These are phyloP conservation scores for Pisolithus sp. DNA, from an alignment of 768 basidiomycete genomes.

Conservation along the genomic window DNA sequence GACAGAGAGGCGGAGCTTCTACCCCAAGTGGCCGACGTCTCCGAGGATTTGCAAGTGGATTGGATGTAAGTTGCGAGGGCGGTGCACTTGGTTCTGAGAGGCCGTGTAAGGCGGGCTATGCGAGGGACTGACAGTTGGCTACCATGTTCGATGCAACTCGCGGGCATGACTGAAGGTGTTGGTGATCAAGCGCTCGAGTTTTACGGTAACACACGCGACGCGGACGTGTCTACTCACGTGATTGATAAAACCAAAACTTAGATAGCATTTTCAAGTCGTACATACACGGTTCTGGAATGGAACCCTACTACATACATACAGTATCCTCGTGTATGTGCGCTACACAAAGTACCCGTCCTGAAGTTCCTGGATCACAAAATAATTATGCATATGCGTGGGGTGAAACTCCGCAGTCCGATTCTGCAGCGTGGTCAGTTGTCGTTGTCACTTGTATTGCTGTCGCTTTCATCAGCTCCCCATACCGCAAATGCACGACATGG, in stretches of 20 bases:
- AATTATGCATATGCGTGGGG: neutral
- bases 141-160: constrained; percentile 12
- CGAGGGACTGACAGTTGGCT: constrained; percentile 33
- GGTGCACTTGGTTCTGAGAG: constrained; percentile 42
- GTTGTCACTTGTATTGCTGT: constrained; percentile 75
- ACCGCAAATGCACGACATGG: constrained; percentile 67
- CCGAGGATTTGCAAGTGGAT: too few relatives aligned
- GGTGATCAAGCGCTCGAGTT: too few relatives aligned
- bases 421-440: constrained; percentile 30
- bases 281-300: too few relatives aligned
- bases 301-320: too few relatives aligned
- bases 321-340: too few relatives aligned
- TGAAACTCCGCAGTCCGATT: neutral
- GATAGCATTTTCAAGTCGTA: too few relatives aligned
- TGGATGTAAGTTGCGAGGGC: constrained; percentile 14
- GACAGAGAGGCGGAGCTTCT: constrained; percentile 27
- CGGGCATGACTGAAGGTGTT: constrained; percentile 3
- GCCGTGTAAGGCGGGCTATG: constrained; percentile 41
- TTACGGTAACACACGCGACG: too few relatives aligned
- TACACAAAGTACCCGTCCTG: too few relatives aligned
- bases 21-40: constrained; percentile 10
- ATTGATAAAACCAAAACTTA: too few relatives aligned
- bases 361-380: neutral
- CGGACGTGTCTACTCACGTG: too few relatives aligned
- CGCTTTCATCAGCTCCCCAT: constrained; percentile 85